These are phyloP conservation scores for Leptosphaerulina australis DNA, from an alignment of 2,329 filamentous ascomycete species.

Conservation along the genomic window DNA sequence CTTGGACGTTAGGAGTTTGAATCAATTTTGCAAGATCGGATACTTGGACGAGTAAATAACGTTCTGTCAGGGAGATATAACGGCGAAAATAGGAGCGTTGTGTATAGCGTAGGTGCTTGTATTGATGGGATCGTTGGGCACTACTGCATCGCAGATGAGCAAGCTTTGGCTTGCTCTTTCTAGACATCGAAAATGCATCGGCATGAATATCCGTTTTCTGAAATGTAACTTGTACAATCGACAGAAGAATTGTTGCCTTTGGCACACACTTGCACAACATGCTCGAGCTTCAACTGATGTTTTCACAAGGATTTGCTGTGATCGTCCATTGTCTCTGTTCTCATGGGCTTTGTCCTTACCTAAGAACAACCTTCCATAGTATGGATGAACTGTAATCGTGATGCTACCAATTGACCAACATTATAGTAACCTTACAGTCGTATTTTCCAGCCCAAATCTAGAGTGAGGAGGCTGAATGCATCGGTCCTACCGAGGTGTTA, in stretches of 20 bases:
- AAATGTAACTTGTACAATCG: constrained; percentile 12
- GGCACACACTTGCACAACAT: neutral
- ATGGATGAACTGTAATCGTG: neutral
- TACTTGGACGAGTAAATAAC: constrained; percentile 40
- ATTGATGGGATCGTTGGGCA: constrained; percentile 15
- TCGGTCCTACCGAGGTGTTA: constrained; percentile 7
- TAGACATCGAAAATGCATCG: constrained; percentile 14
- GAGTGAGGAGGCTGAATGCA: neutral
- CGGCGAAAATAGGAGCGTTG: constrained; percentile 12
- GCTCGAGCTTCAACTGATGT: neutral
- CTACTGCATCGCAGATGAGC: constrained; percentile 7
- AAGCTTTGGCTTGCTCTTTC: constrained; percentile 6
- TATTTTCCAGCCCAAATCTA: too few species aligned
- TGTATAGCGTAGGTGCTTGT: constrained; percentile 19
- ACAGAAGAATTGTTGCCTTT: neutral
- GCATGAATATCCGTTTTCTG: constrained; percentile 7
- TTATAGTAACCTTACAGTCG: neutral
- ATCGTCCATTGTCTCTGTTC: neutral
- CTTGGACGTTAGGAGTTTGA: constrained; percentile 52
- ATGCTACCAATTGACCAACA: neutral
- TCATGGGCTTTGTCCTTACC: too few species aligned
- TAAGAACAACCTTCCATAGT: neutral
- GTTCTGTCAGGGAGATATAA: constrained; percentile 4
- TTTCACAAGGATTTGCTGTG: neutral
- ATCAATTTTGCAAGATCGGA: constrained; percentile 49